Percentiles rank a stretch among this genome's conserved stretches.
These are phyloP conservation scores for Pyrenophora graminea DNA, from an alignment of 2,329 filamentous ascomycete genomes.

Conservation along the genomic window DNA sequence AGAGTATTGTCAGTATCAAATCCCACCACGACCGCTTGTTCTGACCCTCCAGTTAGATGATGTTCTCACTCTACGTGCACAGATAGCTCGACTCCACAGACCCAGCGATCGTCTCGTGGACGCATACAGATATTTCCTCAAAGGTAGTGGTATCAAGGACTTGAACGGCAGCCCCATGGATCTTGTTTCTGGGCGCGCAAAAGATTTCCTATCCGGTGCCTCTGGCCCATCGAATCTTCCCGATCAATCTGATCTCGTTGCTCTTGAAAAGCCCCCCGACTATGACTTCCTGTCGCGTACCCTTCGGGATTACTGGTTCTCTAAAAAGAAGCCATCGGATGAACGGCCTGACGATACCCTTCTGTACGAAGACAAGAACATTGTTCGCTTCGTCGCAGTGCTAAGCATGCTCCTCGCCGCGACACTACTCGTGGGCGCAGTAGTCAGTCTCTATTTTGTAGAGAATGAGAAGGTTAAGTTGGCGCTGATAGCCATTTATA, in stretches of 20 bases:
- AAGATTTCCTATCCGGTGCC: background rate
- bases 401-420: slow-evolving; percentile 13
- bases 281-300: background rate
- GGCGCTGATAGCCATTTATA: slow-evolving; percentile 25
- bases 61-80: too few relatives aligned
- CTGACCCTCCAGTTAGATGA: too few relatives aligned
- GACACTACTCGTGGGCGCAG: slow-evolving; percentile 27
- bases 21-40: too few relatives aligned
- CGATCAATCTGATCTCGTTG: background rate
- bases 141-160: too few relatives aligned
- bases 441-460: slow-evolving; percentile 25
- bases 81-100: too few relatives aligned
- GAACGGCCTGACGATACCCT: background rate
- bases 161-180: too few relatives aligned
- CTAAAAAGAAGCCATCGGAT: background rate
- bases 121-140: too few relatives aligned
- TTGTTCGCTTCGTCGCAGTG: background rate
- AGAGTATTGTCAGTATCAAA: too few relatives aligned
- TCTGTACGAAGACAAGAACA: background rate
- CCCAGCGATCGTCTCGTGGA: too few relatives aligned
- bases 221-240: too few relatives aligned
- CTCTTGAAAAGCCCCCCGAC: background rate
- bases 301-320: background rate
- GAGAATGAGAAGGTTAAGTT: slow-evolving; percentile 17
- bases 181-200: background rate